Evolutionary conservation across 371 early-diverging fungal species (phyloP), one percentile per base, ranked within the genome.

Genomic region (Circinella umbellata): DNA sequence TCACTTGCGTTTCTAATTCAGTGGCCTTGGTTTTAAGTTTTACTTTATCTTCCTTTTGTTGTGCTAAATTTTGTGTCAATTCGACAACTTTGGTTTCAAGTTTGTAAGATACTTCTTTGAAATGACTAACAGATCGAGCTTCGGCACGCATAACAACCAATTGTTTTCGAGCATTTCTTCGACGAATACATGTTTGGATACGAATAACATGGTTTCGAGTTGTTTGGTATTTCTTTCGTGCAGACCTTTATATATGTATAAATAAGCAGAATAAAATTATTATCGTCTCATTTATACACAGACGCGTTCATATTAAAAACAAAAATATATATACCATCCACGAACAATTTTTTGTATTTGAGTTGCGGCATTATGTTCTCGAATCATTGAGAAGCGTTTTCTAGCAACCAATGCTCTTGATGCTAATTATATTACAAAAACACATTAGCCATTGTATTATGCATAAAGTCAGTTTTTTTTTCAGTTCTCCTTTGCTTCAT

Each of bases 61-160:
- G 81, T 18, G 86, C 88, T 65, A 98, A 75, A 64, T 84, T 84
- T 76, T 91, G 92, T 47, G 96, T 95, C 73, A 99, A 85, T 79
- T 93, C 95, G 72, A 96, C 89, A 62, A 99, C 93, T 81, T 96
- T 95, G 80, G 89, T 92, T 76, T 99, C 98, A 17, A 99, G 88
- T 78, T 93, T 92, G 79, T 93, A 93, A 5, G 97, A 94, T n/a
- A 92, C 89, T 74, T 97, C 96, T 80, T 96, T 94, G 78, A 96
- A 89, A 77, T 98, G 97, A 66, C 91, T 93, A 9, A 95, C 95
- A 18, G 95, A 94, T 47, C 93, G 84, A 11, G 95, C 94, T 78
- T 99, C 98, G 18, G 88, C 89, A 73, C 93, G 91, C 69, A 93
- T 87, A 34, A 77, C 73, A 51, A 80, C 79, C 59, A 95, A 80